phyloP scores from a whole-genome alignment of 495 filamentous ascomycete species.

The Hypoxylon lienhwacheense region DNA sequence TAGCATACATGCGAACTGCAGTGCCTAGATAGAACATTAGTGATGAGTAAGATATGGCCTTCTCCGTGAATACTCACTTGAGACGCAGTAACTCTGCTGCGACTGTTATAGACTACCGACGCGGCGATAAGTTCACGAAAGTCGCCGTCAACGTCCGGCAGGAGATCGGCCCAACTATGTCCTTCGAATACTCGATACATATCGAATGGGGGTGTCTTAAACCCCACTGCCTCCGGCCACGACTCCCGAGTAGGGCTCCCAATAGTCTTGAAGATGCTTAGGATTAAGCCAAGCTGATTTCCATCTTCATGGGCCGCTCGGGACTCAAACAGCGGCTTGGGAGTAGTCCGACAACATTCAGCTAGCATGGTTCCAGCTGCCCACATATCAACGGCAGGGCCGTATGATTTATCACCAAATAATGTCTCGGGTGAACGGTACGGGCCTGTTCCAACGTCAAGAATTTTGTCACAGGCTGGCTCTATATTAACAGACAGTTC shows the following conservation, averaged over 20 bases:
- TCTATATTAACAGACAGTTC: constrained; percentile 60
- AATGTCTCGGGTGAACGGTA: constrained; percentile 90
- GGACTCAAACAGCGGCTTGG: constrained; percentile 70
- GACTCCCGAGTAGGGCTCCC: constrained; percentile 75
- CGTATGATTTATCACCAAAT: constrained; percentile 79
- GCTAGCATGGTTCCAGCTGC: constrained; percentile 82
- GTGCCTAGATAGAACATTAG: constrained; percentile 20
- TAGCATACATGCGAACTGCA: constrained; percentile 23
- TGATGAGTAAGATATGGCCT: neutral
- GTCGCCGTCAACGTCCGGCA: constrained; percentile 39
- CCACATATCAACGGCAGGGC: constrained; percentile 79
- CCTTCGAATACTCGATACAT: constrained; percentile 54
- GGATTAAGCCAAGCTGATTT: constrained; percentile 86
- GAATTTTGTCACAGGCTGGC: constrained; percentile 68
- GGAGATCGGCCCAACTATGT: constrained; percentile 42
- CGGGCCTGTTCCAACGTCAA: constrained; percentile 88
- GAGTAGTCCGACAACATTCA: constrained; percentile 59
- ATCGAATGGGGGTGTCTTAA: constrained; percentile 56
- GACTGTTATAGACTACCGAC: constrained; percentile 42
- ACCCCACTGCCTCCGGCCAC: constrained; percentile 68
- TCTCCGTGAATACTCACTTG: constrained; percentile 18
- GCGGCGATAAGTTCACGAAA: constrained; percentile 40
- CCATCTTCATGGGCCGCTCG: constrained; percentile 73
- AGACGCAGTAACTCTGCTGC: constrained; percentile 32
- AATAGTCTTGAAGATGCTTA: constrained; percentile 84